Conservation (phyloP, 208 protist species). For the Trypanosoma theileri region DNA sequence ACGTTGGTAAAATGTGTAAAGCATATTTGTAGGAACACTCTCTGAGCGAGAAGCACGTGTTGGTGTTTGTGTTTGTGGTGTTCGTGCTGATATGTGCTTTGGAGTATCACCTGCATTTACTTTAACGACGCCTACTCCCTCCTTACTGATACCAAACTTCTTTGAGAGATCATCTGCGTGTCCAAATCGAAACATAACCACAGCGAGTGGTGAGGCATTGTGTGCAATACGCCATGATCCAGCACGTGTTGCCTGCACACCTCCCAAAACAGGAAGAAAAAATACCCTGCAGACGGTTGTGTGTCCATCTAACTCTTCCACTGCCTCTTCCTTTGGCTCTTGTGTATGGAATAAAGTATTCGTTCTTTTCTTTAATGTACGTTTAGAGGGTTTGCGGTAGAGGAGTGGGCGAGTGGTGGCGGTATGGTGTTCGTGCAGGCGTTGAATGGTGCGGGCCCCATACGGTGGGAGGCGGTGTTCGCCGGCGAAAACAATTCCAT, state of each 20-base stretch:
- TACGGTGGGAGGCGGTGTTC: slow-evolving; percentile 18
- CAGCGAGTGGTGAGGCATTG: background rate
- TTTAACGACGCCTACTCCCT: no score
- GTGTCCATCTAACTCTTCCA: slow-evolving; percentile 6
- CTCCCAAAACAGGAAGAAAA: slow-evolving; percentile 12
- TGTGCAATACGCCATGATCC: slow-evolving; percentile 1
- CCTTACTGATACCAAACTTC: no score
- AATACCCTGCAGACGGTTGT: slow-evolving; percentile 7
- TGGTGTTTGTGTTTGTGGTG: no score
- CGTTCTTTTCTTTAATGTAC: no score
- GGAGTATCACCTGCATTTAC: no score
- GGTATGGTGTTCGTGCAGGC: slow-evolving; percentile 5
- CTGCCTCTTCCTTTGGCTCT: background rate
- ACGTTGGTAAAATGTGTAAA: no score
- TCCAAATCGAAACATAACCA: slow-evolving; percentile 5
- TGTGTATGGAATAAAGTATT: no score
- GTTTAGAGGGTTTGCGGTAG: background rate
- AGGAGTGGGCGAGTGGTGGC: background rate
- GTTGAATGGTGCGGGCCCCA: slow-evolving; percentile 9
- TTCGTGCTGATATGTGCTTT: no score
- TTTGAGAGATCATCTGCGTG: background rate
- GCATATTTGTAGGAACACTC: no score
- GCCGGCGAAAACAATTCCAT: slow-evolving; percentile 13
- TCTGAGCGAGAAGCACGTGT: no score
- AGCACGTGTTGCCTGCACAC: background rate